These are phyloP conservation scores for Arabidopsis suecica DNA, from an alignment of 345 rosid genomes.

Conservation along the genomic window DNA sequence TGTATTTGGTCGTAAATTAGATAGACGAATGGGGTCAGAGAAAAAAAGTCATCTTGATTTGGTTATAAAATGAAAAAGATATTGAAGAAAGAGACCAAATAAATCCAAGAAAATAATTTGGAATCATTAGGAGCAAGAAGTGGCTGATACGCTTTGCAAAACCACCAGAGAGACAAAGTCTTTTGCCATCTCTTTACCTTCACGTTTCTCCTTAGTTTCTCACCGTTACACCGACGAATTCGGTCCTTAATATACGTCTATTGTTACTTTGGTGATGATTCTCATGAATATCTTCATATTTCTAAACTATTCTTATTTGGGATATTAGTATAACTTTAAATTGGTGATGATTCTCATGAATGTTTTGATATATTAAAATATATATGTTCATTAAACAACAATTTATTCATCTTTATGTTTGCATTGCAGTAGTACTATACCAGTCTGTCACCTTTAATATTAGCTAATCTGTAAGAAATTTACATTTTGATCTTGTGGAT, in stretches of 20 bases:
- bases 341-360: no score
- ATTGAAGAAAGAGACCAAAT: constrained; percentile 28
- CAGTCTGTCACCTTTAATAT: background rate
- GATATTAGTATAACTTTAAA: no score
- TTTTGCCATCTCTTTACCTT: constrained; percentile 32
- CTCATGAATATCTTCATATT: background rate
- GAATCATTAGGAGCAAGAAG: constrained; percentile 41
- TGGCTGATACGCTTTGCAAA: constrained; percentile 38
- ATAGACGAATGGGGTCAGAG: constrained; percentile 23
- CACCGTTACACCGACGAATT: constrained; percentile 18
- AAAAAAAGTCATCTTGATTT: constrained; percentile 22
- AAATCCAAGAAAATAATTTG: constrained; percentile 41
- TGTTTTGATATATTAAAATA: no score
- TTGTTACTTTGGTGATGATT: background rate
- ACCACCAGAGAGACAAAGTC: constrained; percentile 1
- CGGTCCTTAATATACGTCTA: background rate
- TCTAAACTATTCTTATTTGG: no score
- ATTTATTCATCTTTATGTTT: no score
- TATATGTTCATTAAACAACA: no score
- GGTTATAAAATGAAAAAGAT: constrained; percentile 2
- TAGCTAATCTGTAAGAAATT: background rate
- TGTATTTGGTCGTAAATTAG: constrained; percentile 10
- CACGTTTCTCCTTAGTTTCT: constrained; percentile 42
- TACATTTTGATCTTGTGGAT: background rate
- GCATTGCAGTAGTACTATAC: no score